phyloP scores from a whole-genome alignment of 2,329 filamentous ascomycete genomes.

The Alternaria longipes region DNA sequence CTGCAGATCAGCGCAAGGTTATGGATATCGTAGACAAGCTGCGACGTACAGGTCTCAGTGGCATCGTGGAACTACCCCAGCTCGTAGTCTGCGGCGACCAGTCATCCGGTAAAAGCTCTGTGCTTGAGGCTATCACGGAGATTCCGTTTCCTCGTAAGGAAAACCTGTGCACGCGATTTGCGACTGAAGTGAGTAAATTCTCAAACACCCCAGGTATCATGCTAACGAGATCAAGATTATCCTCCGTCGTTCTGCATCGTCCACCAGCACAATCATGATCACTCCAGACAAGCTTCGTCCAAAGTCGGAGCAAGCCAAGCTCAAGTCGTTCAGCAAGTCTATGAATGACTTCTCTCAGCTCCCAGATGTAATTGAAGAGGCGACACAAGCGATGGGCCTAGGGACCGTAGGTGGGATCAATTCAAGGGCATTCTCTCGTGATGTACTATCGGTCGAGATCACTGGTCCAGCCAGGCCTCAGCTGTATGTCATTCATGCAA shows the following conservation, averaged over 20 bases:
- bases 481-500: slow-evolving; percentile 32
- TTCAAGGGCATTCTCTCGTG: slow-evolving; percentile 49
- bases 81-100: too few relatives aligned
- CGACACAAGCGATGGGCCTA: slow-evolving; percentile 62
- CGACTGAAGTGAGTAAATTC: slow-evolving; percentile 52
- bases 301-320: slow-evolving; percentile 40
- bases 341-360: slow-evolving; percentile 55
- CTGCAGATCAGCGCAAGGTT: slow-evolving; percentile 57
- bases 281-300: slow-evolving; percentile 47
- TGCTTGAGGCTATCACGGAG: slow-evolving; percentile 70
- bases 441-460: slow-evolving; percentile 57
- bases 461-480: slow-evolving; percentile 50
- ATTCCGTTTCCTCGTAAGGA: slow-evolving; percentile 67
- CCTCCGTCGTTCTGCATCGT: slow-evolving; percentile 44
- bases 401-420: slow-evolving; percentile 27
- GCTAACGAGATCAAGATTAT: slow-evolving; percentile 14
- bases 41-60: slow-evolving; percentile 56
- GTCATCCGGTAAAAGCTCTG: slow-evolving; percentile 70
- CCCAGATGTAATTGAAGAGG: slow-evolving; percentile 60
- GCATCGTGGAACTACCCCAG: slow-evolving; percentile 43
- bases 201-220: too few relatives aligned
- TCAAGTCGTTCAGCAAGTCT: slow-evolving; percentile 49
- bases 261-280: slow-evolving; percentile 47
- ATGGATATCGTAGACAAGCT: slow-evolving; percentile 65
- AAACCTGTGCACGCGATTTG: slow-evolving; percentile 67